Percentiles rank a stretch among this genome's conserved stretches.
Evolutionary conservation across 805 yeast genomes (phyloP).

Genomic region (Candida glaebosa): DNA sequence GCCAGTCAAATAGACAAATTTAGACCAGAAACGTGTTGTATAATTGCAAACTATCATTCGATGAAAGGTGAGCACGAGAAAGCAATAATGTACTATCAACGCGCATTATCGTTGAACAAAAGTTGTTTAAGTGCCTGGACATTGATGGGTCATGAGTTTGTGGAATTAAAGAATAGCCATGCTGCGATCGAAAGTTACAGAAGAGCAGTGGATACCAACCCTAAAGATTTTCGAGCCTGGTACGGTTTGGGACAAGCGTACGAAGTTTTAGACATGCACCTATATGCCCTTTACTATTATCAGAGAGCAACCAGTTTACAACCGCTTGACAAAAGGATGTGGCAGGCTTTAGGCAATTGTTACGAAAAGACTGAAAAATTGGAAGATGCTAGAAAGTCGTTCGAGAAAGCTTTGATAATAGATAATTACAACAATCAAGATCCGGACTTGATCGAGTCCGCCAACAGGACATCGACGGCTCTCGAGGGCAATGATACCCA

Average conservation of each 20-base stretch:
- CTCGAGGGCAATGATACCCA: slow-evolving; percentile 2
- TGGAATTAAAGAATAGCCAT: slow-evolving; percentile 91
- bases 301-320: slow-evolving; percentile 86
- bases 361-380: slow-evolving; percentile 72
- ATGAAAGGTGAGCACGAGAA: slow-evolving; percentile 90
- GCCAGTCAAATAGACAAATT: slow-evolving; percentile 79
- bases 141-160: slow-evolving; percentile 97
- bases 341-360: slow-evolving; percentile 93
- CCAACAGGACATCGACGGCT: slow-evolving; percentile 3
- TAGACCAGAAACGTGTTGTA: slow-evolving; percentile 92
- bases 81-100: slow-evolving; percentile 86
- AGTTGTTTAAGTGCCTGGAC: slow-evolving; percentile 93
- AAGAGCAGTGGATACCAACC: slow-evolving; percentile 85
- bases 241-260: slow-evolving; percentile 98
- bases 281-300: slow-evolving; percentile 87
- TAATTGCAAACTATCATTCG: slow-evolving; percentile 90
- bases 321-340: slow-evolving; percentile 88
- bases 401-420: slow-evolving; percentile 67
- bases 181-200: slow-evolving; percentile 96
- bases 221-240: slow-evolving; percentile 94
- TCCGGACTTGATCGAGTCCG: slow-evolving; percentile 11
- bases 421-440: slow-evolving; percentile 33
- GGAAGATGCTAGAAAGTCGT: slow-evolving; percentile 75
- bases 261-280: slow-evolving; percentile 92
- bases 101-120: slow-evolving; percentile 80